Conservation (phyloP, 306 rosid genomes). For the Inga leiocalycina region DNA sequence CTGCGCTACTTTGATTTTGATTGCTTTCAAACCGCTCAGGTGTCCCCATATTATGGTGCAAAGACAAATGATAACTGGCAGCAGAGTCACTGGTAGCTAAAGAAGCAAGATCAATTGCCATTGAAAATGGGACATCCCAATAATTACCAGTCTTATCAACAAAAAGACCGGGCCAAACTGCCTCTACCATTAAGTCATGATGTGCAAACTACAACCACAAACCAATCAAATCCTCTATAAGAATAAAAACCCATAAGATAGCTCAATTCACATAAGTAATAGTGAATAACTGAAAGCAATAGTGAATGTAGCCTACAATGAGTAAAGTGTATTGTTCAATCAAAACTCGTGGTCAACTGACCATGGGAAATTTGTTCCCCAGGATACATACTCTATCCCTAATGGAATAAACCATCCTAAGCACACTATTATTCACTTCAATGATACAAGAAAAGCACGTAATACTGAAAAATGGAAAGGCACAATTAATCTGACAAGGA, state of each 20-base stretch:
- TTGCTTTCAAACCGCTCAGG: constrained; percentile 55
- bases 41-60: constrained; percentile 61
- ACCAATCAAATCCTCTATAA: constrained; percentile 26
- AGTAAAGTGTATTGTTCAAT: not conserved
- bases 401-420: constrained; percentile 7
- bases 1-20: constrained; percentile 35
- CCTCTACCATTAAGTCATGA: constrained; percentile 78
- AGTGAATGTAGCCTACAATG: not conserved
- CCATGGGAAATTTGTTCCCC: not conserved
- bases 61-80: constrained; percentile 64
- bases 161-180: constrained; percentile 85
- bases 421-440: constrained; percentile 5
- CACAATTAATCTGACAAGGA: constrained; percentile 13
- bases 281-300: not conserved
- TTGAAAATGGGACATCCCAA: constrained; percentile 87
- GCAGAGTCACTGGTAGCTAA: constrained; percentile 57
- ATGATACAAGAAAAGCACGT: constrained; percentile 7
- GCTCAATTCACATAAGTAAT: constrained; percentile 20
- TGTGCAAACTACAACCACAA: constrained; percentile 65
- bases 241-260: constrained; percentile 2
- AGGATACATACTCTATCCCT: not conserved
- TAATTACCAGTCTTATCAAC: constrained; percentile 71
- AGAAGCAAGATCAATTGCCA: constrained; percentile 78
- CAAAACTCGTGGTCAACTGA: constrained; percentile 2
- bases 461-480: constrained; percentile 4